Evolutionary conservation across 1,139 yeast genomes (phyloP), one percentile per base, ranked within the genome.

Genomic region (Hemisphaericaspora xylofermentans): DNA sequence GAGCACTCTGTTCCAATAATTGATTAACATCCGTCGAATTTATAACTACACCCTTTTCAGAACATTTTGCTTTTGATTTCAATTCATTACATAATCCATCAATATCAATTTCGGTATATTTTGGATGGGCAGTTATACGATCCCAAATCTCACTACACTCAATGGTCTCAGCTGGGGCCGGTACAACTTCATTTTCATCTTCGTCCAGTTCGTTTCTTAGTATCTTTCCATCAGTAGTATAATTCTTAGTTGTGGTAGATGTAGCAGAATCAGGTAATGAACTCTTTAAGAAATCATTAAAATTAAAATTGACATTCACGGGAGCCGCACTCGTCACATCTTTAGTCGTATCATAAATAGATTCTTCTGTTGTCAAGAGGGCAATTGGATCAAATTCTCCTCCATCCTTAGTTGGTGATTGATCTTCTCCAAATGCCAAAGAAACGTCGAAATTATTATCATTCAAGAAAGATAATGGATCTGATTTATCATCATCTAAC

Each of bases 71-170:
- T 74, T 91, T 93, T 33, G 82, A 67, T 64, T 91, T 84, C 59
- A 93, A 75, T 63, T 93, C 98, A 31, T 68, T 62, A 73, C 98
- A 93, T 57, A 93, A 76, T 2, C 96, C 94, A 60, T 91, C 97
- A 49, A 93, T 89, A 63, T 93, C 98, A 43, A 93, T 73, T 46
- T 91, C 96, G 6, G 94, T 82, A 63, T 91, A 93, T 60, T 85
- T 82, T 27, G 98, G 98, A 71, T 93, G 97, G 13, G 95, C 68
- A 3, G 96, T 87, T 31, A 93, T 86, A 56, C 98, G 78, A 61
- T 91, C 98, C 98, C 98, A 93, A 17, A 91, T 85, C 53, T 89
- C 97, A 0, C 95, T 81, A 62, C 98, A 93, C 56, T 80, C 56
- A 48, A 58, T 55, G 2, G 65, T 54, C 62, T 69, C 36, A 61